phyloP scores from a whole-genome alignment of 768 basidiomycete species.

The Boletus vermiculosoides region DNA sequence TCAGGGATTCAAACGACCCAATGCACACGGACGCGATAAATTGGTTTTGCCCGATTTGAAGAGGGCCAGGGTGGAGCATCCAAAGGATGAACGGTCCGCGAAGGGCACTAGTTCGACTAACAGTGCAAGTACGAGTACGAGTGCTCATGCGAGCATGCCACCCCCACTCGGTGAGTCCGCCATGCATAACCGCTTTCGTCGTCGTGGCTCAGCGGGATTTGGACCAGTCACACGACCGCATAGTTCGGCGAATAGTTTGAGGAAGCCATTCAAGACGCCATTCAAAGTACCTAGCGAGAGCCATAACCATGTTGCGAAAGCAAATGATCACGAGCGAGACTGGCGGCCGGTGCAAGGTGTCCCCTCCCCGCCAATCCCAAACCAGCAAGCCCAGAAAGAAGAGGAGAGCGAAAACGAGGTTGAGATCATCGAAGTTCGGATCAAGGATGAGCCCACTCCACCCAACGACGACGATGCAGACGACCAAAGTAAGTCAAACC shows the following conservation, averaged over 20 bases:
- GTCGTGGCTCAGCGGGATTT: background rate
- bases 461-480: background rate
- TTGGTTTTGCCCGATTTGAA: conserved; percentile 19
- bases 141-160: conserved; percentile 13
- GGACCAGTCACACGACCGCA: conserved; percentile 48
- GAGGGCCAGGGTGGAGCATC: conserved; percentile 17
- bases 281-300: conserved; percentile 48
- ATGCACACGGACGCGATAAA: conserved; percentile 5
- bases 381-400: background rate
- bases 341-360: background rate
- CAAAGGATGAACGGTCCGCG: background rate
- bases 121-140: background rate
- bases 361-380: background rate
- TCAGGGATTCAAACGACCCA: conserved; percentile 30
- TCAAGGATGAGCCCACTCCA: background rate
- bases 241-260: conserved; percentile 39
- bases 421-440: conserved; percentile 12
- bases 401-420: conserved; percentile 5
- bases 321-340: background rate
- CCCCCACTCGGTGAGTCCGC: conserved; percentile 22
- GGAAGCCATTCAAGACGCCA: conserved; percentile 43
- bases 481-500: background rate
- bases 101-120: background rate
- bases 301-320: conserved; percentile 18
- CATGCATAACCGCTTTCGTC: background rate